A percentile compares a stretch with the other conserved stretches of the same genome.
phyloP scores from a whole-genome alignment of 2,329 filamentous ascomycete species.

The Cordyceps cateniannulata region DNA sequence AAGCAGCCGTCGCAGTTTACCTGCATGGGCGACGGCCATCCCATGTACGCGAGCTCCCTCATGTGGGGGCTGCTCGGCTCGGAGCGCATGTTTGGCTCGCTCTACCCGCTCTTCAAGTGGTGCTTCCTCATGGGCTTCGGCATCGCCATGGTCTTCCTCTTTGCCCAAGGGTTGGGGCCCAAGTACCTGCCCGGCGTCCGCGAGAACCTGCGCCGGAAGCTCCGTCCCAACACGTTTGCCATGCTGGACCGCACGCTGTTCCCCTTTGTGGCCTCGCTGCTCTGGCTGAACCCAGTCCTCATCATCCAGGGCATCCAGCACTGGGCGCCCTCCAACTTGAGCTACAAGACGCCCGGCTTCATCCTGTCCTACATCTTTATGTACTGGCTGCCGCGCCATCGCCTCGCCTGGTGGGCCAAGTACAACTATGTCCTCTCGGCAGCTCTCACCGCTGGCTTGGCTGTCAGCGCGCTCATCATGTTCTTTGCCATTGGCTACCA shows the following conservation, averaged over 20 bases:
- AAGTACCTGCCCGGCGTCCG: slow-evolving; percentile 28
- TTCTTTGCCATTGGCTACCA: slow-evolving; percentile 37
- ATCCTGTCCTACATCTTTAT: slow-evolving; percentile 36
- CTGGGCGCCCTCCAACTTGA: slow-evolving; percentile 36
- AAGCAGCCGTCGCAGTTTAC: slow-evolving; percentile 35
- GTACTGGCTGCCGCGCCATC: slow-evolving; percentile 32
- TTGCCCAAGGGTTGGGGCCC: slow-evolving; percentile 27
- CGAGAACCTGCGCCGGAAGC: slow-evolving; percentile 24
- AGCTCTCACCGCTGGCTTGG: slow-evolving; percentile 35
- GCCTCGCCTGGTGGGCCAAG: slow-evolving; percentile 38
- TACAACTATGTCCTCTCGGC: slow-evolving; percentile 41
- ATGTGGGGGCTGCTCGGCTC: slow-evolving; percentile 49
- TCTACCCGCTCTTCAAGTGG: slow-evolving; percentile 37
- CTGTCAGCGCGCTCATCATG: slow-evolving; percentile 35
- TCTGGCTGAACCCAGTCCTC: slow-evolving; percentile 36
- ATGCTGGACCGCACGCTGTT: slow-evolving; percentile 31
- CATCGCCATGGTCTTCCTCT: slow-evolving; percentile 31
- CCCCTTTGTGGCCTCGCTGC: slow-evolving; percentile 30
- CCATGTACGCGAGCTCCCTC: slow-evolving; percentile 37
- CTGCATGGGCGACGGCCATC: slow-evolving; percentile 42
- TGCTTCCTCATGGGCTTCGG: slow-evolving; percentile 36
- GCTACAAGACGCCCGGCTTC: slow-evolving; percentile 37
- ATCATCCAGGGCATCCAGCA: slow-evolving; percentile 36
- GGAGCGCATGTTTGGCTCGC: slow-evolving; percentile 34
- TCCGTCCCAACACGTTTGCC: slow-evolving; percentile 26